A percentile compares a stretch with the other conserved stretches of the same genome.
These are phyloP conservation scores for Leishmania tarentolae DNA, from an alignment of 208 protist species.

Conservation along the genomic window DNA sequence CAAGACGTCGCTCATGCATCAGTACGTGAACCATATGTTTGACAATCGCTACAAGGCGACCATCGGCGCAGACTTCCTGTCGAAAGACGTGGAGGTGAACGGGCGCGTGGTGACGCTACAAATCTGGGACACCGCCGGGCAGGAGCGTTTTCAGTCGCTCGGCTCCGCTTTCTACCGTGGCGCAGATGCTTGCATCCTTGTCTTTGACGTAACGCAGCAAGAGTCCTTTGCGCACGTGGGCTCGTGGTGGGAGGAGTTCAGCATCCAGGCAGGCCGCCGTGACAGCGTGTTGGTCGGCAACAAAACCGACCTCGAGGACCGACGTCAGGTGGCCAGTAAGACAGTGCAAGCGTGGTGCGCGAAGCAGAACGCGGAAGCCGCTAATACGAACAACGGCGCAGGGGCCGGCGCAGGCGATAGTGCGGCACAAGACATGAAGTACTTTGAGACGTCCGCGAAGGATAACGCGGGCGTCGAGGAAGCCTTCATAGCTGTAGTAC, in stretches of 20 bases:
- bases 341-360: conserved; percentile 96
- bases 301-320: conserved; percentile 98
- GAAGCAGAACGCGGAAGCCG: conserved; percentile 59
- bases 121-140: conserved; percentile 95
- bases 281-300: conserved; percentile 99
- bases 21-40: conserved; percentile 91
- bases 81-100: conserved; percentile 97
- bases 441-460: conserved; percentile 99
- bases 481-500: conserved; percentile 93
- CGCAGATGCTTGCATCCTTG: conserved; percentile 96
- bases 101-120: conserved; percentile 97
- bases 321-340: conserved; percentile 92
- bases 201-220: conserved; percentile 90
- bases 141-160: conserved; percentile 99
- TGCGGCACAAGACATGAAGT: conserved; percentile 86
- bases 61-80: conserved; percentile 99
- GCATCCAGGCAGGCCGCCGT: conserved; percentile 95
- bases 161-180: conserved; percentile 99
- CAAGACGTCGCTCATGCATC: conserved; percentile 93
- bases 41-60: conserved; percentile 99
- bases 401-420: conserved; percentile 11
- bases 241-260: conserved; percentile 99
- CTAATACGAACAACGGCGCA: conserved; percentile 38
- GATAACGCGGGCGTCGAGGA: conserved; percentile 98
- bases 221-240: conserved; percentile 85